Conservation (phyloP, 2,329 filamentous ascomycete genomes). For the Trichophyton benhamiae region DNA sequence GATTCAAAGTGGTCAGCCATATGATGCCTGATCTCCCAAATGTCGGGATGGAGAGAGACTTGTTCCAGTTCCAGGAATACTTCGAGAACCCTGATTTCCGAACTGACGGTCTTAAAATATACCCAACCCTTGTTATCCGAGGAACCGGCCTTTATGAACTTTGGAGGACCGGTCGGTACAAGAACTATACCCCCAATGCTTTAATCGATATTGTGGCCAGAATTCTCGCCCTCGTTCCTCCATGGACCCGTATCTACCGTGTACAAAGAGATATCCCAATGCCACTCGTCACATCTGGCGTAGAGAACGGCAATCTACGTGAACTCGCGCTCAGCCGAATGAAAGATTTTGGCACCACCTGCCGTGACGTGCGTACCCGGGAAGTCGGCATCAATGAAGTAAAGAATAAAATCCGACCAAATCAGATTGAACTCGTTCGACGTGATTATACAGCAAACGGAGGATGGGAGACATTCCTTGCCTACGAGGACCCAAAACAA, state of each 20-base stretch:
- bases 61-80: constrained; percentile 95
- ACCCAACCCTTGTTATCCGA: constrained; percentile 91
- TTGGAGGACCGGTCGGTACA: constrained; percentile 92
- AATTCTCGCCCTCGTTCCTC: constrained; percentile 88
- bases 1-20: constrained; percentile 97
- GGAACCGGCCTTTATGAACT: constrained; percentile 94
- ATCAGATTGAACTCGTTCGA: constrained; percentile 87
- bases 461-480: constrained; percentile 96
- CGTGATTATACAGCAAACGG: constrained; percentile 91
- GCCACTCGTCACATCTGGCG: constrained; percentile 95
- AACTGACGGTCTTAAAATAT: constrained; percentile 95
- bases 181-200: constrained; percentile 97
- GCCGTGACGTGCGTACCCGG: constrained; percentile 86
- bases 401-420: constrained; percentile 94
- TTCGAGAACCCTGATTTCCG: constrained; percentile 94
- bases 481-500: constrained; percentile 96
- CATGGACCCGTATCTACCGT: constrained; percentile 97
- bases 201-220: constrained; percentile 90
- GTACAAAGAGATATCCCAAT: constrained; percentile 99
- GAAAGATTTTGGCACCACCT: constrained; percentile 97
- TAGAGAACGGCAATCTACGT: constrained; percentile 92
- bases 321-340: constrained; percentile 91
- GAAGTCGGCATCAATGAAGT: constrained; percentile 99
- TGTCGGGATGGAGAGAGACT: constrained; percentile 93
- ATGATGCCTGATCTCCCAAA: constrained; percentile 99